Evolutionary conservation across 495 filamentous ascomycete species (phyloP), one percentile per base, ranked within the genome.

Genomic region (Jackrogersella multiformis): DNA sequence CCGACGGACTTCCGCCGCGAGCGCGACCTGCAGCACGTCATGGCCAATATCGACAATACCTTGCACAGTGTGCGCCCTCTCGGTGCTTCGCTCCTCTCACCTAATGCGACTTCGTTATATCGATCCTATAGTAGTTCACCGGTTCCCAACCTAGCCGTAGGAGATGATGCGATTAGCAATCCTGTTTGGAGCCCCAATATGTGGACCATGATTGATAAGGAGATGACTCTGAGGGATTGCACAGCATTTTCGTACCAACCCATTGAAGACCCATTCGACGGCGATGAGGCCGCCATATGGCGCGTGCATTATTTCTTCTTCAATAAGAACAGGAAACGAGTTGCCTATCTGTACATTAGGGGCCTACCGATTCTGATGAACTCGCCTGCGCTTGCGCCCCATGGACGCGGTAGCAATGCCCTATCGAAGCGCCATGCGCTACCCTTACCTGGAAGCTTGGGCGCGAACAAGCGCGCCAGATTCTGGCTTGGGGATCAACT

Each of bases 301-400:
- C 94, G 91, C 64, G 81, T 92, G 58, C 92, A 97, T 75, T 97
- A 96, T 76, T 96, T 99, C 82, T 96, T 98, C 78, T 98, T 97
- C 85, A 97, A 95, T 81, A 96, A 94, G 67, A 80, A 86, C 18
- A 85, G 87, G 70, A 99, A 98, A 80, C 86, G 95, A n/a, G 94
- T 99, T 18, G 94, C 92, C 70, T 98, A 98, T 75, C 78, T 99
- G 30, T 95, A 97, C 72, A 82, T 97, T 30, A 87, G 93, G 51
- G 93, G 92, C 8, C 83, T 97, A 34, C 93, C 92, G 6, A 87
- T 91, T 7, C 84, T 96, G 59, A 90, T 94, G 42, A 86, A 94
- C 72, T 90, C 88, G 85, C 73, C 81, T 88, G 61, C 78, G 66
- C 42, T 66, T 72, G 56, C 58, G 55, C 61, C 73, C 64, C 53